Conservation (phyloP, 352 stramenopile genomes). For the Globisporangium abappressorium region DNA sequence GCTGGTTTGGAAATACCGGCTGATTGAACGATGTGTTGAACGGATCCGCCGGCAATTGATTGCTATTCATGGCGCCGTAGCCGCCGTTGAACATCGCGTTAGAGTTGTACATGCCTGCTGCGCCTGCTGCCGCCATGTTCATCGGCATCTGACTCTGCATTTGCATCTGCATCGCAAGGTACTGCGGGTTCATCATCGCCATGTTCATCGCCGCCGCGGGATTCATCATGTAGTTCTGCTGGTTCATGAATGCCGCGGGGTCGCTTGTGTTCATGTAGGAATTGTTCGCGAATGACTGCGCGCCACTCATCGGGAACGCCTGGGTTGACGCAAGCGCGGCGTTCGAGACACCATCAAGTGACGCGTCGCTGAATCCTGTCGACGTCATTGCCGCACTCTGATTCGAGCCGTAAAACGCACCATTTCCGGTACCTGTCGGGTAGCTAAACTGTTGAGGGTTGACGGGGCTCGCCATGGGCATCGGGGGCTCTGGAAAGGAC, state of each 20-base stretch:
- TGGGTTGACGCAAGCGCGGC: conserved; percentile 17
- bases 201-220: conserved; percentile 20
- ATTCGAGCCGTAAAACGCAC: conserved; percentile 13
- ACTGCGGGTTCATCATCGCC: conserved; percentile 56
- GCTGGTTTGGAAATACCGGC: conserved; percentile 32
- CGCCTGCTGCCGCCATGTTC: conserved; percentile 29
- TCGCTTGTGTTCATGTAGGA: conserved; percentile 35
- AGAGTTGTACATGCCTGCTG: conserved; percentile 40
- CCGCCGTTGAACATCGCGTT: conserved; percentile 25
- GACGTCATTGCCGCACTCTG: conserved; percentile 19
- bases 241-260: conserved; percentile 31
- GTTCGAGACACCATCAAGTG: conserved; percentile 17
- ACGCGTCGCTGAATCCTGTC: conserved; percentile 17
- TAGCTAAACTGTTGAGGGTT: conserved; percentile 13
- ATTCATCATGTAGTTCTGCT: conserved; percentile 51
- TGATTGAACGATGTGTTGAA: conserved; percentile 61
- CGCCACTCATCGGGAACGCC: conserved; percentile 32
- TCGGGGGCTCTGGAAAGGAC: conserved; percentile 46
- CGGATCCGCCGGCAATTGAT: conserved; percentile 52
- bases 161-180: conserved; percentile 54
- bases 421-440: background rate
- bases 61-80: conserved; percentile 28
- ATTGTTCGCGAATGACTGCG: conserved; percentile 34
- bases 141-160: conserved; percentile 50
- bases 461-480: conserved; percentile 27